Evolutionary conservation across 2,329 filamentous ascomycete genomes (phyloP), one percentile per base, ranked within the genome.

Genomic region (Cladosporium sp.): DNA sequence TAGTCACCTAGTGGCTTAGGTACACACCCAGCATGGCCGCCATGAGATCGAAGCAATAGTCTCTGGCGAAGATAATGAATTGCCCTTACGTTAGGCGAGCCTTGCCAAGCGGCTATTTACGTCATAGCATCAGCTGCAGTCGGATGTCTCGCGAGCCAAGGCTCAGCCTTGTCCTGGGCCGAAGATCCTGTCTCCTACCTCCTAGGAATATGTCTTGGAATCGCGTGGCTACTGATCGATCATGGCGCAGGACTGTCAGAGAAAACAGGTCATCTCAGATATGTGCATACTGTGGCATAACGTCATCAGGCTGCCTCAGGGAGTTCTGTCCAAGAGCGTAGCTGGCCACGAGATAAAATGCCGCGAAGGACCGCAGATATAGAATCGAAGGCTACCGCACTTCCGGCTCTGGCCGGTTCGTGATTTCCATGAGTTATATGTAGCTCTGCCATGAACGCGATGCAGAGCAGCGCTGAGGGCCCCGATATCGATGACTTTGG

Each of bases 81-180:
- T 29, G 23, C 29, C 49, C 28, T 52, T 52, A 16, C 49, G 26
- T 52, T 18, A 52, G 49, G 49, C 11, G 49, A 52, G 23, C 49
- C 26, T 52, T 52, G 31, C 55, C 55, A 40, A 57, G 55, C n/a
- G 33, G 23, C 55, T 57, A 57, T 40, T 12, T 57, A 40, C 55
- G 55, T 57, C 31, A 57, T 23, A 23, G 28, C 31, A 11, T 29
- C 16, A 55, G 28, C 52, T 10, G 28, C 52, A 55, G 40, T 46
- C 40, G 40, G 40, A 46, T 46, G 31, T 57, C 33, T 40, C 8
- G 55, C 31, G 28, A 23, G 55, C 55, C 55, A 57, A 57, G 31
- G 40, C 31, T 57, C 55, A 57, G 55, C 55, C 55, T 57, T 57
- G 49, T 52, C 40, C n/a, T 46, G 40, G n/a, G n/a, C 40, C 40